Base-by-base conservation (phyloP, 2,329 filamentous ascomycete species). In the Xylariaceae sp. region DNA sequence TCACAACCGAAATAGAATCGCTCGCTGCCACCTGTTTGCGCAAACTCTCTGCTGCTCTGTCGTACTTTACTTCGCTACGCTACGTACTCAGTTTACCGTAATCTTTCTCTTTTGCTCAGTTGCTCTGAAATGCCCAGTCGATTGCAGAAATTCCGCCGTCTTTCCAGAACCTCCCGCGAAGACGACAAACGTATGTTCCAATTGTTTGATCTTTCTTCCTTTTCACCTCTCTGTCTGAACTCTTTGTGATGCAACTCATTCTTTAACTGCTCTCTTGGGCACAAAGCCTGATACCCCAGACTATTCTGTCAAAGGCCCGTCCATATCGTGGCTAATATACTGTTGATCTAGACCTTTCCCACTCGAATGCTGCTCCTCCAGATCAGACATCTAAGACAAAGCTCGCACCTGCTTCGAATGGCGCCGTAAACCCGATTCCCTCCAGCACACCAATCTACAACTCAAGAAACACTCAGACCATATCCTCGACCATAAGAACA, bases 401-500 rank as follows among this genome's bases (percentile, higher is more conserved):
- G 40, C 47, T 44, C 38, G 40, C 52, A 48, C 49, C 55, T 52
- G 43, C 49, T 48, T 48, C 50, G 41, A 53, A 55, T 46, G 44
- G 45, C 47, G 48, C 41, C 34, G 55, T 53, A 49, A 55, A 54
- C 45, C 48, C 50, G 37, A 55, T 49, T 48, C 52, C 50, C 45
- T 47, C 51, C 42, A 53, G 53, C 48, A 49, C 50, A 45, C 37
- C 55, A 43, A 49, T 53, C n/a, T 50, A 53, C 38, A 48, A 55
- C 36, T 37, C 49, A 17, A 56, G 44, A 53, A 58, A 55, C 49
- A 60, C 47, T 57, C 56, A 46, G 62, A 65, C 42, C 67, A 64
- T 51, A 59, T 65, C 44, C 68, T 70, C 55, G 7, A 55, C 77
- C 22, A 82, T 82, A 50, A 76, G 79, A 50, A 73, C 76, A 44